Base-by-base conservation (phyloP, 306 rosid genomes). In the Inga oerstediana region DNA sequence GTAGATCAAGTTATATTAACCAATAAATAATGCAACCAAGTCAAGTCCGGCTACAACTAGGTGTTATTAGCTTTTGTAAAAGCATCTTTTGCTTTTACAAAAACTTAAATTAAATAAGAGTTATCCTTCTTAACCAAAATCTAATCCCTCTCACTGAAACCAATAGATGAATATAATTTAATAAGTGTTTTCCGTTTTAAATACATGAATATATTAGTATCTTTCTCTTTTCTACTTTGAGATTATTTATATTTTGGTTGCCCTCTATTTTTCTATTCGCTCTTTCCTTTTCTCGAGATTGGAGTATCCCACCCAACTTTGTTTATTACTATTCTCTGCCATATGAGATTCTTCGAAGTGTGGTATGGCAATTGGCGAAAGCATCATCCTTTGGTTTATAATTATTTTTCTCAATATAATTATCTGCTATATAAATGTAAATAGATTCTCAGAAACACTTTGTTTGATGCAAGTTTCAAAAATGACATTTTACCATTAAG, bases 241-340 rank as follows among this genome's bases (percentile, higher is more conserved):
- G 75, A 44, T 43, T 43, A 20, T 51, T 77, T 80, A 71, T 74
- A 84, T 78, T 69, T 69, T 82, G 1, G 14, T 44, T 78, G 10
- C 44, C 46, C 14, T 12, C 64, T 71, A 48, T 85, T 80, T 83
- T 17, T 73, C 45, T 10, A 27, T 44, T 30, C 2, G 46, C 43
- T 58, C 83, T 68, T 54, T 85, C 74, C 83, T 59, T 77, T 87
- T 80, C 66, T 81, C 75, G 16, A 81, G 78, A 84, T 77, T 87
- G 62, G 82, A 78, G 82, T 81, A 81, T 75, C 84, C 88, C 90
- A 87, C 84, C 84, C 77, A 84, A 87, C 81, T 67, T 86, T 20
- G 59, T 83, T 80, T 75, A 72, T 78, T 76, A 73, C 79, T 49
- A 52, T 27, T 62, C 11, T 16, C 68, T 24, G 37, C 68, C 4